Conservation (phyloP, 202 grass and related monocot genomes). For the Schoenoplectus triqueter region DNA sequence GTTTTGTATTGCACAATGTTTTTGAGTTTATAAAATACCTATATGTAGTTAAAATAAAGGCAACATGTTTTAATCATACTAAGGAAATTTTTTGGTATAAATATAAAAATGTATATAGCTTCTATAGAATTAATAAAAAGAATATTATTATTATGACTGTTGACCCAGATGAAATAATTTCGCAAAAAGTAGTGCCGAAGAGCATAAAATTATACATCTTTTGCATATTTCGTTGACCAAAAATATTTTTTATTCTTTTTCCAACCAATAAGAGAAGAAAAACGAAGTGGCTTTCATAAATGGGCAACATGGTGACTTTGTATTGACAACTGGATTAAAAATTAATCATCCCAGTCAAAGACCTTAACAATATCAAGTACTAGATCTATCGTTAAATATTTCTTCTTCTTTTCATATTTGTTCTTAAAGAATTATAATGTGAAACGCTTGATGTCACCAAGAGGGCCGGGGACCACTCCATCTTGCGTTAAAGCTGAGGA, state of each 20-base stretch:
- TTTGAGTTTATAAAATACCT: too few species aligned
- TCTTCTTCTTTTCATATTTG: too few species aligned
- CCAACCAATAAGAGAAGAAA: conserved; percentile 41
- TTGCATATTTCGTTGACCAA: conserved; percentile 25
- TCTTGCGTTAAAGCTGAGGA: neutral
- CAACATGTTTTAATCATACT: neutral
- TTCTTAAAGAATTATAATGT: too few species aligned
- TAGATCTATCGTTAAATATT: neutral
- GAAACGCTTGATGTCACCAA: neutral
- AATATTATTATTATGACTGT: conserved; percentile 1
- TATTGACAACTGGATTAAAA: conserved; percentile 37
- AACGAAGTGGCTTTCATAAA: conserved; percentile 37
- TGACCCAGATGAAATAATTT: conserved; percentile 38
- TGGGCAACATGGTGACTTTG: conserved; percentile 39
- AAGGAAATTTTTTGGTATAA: neutral
- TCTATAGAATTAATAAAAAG: neutral
- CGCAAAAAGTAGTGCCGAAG: conserved; percentile 24
- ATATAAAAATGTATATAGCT: neutral
- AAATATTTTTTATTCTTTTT: conserved; percentile 8
- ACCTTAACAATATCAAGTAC: conserved; percentile 14
- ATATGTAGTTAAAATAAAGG: too few species aligned
- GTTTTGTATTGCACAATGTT: too few species aligned
- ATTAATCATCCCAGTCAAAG: conserved; percentile 30
- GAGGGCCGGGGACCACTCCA: neutral
- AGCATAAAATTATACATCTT: conserved; percentile 9